Percentiles rank a stretch among this genome's conserved stretches.
phyloP scores from a whole-genome alignment of 768 basidiomycete genomes.

The Amanita brunnescens region DNA sequence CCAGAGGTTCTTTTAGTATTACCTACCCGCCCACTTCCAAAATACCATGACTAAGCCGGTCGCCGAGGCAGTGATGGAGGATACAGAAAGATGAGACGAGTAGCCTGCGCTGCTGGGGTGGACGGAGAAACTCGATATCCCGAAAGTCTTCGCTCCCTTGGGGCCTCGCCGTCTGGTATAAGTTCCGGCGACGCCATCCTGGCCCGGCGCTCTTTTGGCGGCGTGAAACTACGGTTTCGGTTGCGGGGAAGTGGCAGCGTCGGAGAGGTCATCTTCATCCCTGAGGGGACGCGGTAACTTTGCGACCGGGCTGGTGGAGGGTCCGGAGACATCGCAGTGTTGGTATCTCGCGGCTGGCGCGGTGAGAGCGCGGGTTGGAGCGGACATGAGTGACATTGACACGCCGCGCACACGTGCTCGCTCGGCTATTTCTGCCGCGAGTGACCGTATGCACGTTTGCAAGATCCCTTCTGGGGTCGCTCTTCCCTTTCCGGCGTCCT shows the following conservation, averaged over 20 bases:
- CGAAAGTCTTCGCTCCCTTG: not conserved
- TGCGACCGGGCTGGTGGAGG: conserved; percentile 40
- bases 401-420: conserved; percentile 25
- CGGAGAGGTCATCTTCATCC: conserved; percentile 22
- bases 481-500: not conserved
- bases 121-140: too few species aligned
- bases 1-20: too few species aligned
- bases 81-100: too few species aligned
- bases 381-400: conserved; percentile 32
- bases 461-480: not conserved
- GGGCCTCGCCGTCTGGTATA: conserved; percentile 12
- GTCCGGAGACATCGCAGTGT: too few species aligned
- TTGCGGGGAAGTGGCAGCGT: conserved; percentile 19
- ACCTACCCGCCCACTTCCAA: too few species aligned
- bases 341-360: too few species aligned
- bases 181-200: conserved; percentile 46
- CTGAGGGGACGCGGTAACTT: conserved; percentile 75
- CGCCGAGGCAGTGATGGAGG: too few species aligned
- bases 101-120: too few species aligned
- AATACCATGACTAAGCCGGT: too few species aligned
- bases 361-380: conserved; percentile 24
- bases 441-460: conserved; percentile 18
- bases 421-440: conserved; percentile 20
- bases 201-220: conserved; percentile 58
- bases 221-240: conserved; percentile 58